Evolutionary conservation across 495 filamentous ascomycete species (phyloP), one percentile per base, ranked within the genome.

Genomic region (Gamarada debralockiae): DNA sequence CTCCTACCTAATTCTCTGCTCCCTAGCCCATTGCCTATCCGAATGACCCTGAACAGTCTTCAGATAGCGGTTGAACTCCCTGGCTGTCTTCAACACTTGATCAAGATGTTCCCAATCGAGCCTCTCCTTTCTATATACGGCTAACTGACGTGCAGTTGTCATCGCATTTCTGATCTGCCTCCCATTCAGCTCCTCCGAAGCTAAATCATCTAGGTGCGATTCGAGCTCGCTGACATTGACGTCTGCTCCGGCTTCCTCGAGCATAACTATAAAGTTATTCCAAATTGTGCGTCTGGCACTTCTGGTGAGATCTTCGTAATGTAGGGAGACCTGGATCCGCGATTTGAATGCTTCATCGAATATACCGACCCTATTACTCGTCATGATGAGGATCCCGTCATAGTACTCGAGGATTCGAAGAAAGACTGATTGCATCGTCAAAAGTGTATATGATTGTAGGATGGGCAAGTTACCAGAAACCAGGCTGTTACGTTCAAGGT

Each of bases 321-420:
- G 65, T 0, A 82, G 67, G 9, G 65, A 57, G 14, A 76, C 59
- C 47, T 80, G 74, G 21, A 79, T 73, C 2, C 74, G 65, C 0
- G 71, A 71, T 49, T 70, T 65, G 56, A 77, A 73, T 7, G 72
- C 72, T 41, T 75, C 67, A 53, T 78, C 75, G 46, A 80, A 71
- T 4, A 61, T 75, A 1, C 65, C 71, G 14, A 79, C 65, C 6
- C 76, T 63, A 52, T 80, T 82, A 7, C 73, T 75, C 1, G 78
- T 79, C 8, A 80, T 60, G 55, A 80, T 76, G 2, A 81, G 65
- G 40, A 81, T 73, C 6, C 78, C 78, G 4, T 67, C 57, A 50
- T 81, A 84, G 56, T 81, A 81, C 44, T 82, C 79, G 0, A 83
- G 65, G 0, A 72, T 65, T 1, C 79, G 70, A 1, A 82, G 62